phyloP scores from a whole-genome alignment of 2,329 filamentous ascomycete species.

The Sclerotinia trifoliorum region DNA sequence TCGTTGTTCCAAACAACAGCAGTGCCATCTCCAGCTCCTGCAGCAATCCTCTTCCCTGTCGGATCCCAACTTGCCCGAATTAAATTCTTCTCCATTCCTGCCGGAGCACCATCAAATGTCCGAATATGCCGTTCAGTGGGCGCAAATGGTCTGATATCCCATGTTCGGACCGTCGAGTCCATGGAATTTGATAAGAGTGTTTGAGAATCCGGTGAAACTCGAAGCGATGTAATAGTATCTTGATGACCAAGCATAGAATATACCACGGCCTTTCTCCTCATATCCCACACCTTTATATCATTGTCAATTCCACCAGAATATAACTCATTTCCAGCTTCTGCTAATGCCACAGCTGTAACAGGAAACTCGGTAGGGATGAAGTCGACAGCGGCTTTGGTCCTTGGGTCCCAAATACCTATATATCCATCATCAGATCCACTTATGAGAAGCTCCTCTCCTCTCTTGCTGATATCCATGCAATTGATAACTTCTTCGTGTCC shows the following conservation, averaged over 20 bases:
- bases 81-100: slow-evolving; percentile 87
- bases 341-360: slow-evolving; percentile 85
- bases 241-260: slow-evolving; percentile 88
- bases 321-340: slow-evolving; percentile 91
- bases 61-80: slow-evolving; percentile 87
- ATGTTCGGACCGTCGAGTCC: slow-evolving; percentile 90
- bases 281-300: slow-evolving; percentile 94
- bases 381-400: slow-evolving; percentile 83
- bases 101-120: slow-evolving; percentile 88
- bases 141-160: slow-evolving; percentile 95
- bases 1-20: slow-evolving; percentile 88
- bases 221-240: slow-evolving; percentile 86
- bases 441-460: slow-evolving; percentile 86
- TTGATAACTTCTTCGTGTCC: slow-evolving; percentile 98
- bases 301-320: slow-evolving; percentile 96
- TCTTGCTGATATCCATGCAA: slow-evolving; percentile 79
- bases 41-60: slow-evolving; percentile 80
- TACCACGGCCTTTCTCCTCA: slow-evolving; percentile 84
- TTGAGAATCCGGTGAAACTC: slow-evolving; percentile 91
- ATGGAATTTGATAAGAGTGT: slow-evolving; percentile 88
- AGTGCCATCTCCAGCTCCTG: slow-evolving; percentile 85
- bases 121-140: slow-evolving; percentile 80
- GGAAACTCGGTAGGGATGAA: slow-evolving; percentile 91
- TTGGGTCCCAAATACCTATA: slow-evolving; percentile 93
- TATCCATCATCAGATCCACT: slow-evolving; percentile 92